Evolutionary conservation across 345 rosid genomes (phyloP).

Genomic region (Cardiospermum halicacabum): DNA sequence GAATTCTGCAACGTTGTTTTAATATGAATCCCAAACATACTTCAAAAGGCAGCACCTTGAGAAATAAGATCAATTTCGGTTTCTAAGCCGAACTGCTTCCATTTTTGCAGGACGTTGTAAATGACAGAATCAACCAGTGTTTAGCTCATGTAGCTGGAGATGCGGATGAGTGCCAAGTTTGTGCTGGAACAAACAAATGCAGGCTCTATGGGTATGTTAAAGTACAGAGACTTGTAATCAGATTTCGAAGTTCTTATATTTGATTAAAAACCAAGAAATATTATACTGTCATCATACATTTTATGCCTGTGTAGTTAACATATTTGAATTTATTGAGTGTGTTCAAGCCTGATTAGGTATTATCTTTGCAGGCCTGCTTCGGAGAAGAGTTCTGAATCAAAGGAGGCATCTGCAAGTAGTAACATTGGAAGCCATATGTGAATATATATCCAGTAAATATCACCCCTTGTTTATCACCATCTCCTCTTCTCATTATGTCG

Average conservation of each 20-base stretch:
- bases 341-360: constrained; percentile 3
- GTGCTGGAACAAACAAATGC: constrained; percentile 86
- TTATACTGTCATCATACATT: not conserved
- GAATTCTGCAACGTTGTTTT: not conserved
- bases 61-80: not conserved
- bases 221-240: not conserved
- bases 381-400: not conserved
- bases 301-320: not conserved
- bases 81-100: not conserved
- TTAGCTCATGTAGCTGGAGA: constrained; percentile 71
- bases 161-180: constrained; percentile 64
- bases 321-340: too few species aligned
- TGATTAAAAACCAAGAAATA: not conserved
- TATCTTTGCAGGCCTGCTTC: not conserved
- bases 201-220: constrained; percentile 41
- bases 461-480: not conserved
- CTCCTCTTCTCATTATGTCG: not conserved
- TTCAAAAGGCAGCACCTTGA: not conserved
- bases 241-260: not conserved
- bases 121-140: constrained; percentile 78
- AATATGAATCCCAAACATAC: not conserved
- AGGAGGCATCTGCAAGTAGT: not conserved
- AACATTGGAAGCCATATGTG: not conserved
- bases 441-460: not conserved
- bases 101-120: constrained; percentile 60